Percentiles rank a stretch among this genome's conserved stretches.
phyloP scores from a whole-genome alignment of 1,284 basidiomycete species.

The Pisolithus thermaeus region DNA sequence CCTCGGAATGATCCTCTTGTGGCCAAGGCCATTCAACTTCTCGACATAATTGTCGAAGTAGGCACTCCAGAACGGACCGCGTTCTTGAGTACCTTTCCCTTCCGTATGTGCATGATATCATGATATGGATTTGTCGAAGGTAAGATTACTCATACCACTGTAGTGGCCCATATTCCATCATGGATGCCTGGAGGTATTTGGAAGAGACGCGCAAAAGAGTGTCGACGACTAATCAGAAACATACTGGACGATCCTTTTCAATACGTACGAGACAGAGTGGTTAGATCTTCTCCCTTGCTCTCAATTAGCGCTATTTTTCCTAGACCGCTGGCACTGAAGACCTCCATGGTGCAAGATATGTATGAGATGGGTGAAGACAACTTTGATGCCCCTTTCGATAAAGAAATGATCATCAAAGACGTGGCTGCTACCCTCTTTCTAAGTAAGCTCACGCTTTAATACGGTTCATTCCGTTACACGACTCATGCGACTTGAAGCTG shows the following conservation, averaged over 20 bases:
- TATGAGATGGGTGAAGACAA: neutral
- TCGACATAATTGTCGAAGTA: conserved; percentile 3
- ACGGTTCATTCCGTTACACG: neutral
- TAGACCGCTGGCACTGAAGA: neutral
- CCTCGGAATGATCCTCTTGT: conserved; percentile 14
- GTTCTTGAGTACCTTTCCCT: conserved; percentile 17
- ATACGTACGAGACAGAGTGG: conserved; percentile 30
- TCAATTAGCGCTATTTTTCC: too few relatives aligned
- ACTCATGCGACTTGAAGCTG: conserved; percentile 6
- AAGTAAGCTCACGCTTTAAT: neutral
- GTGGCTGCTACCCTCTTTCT: neutral
- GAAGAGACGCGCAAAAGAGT: conserved; percentile 19
- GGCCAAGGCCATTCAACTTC: conserved; percentile 3
- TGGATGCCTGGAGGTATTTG: conserved; percentile 31
- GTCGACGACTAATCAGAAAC: conserved; percentile 18
- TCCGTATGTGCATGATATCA: conserved; percentile 17
- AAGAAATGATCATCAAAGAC: conserved; percentile 1
- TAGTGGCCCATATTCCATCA: conserved; percentile 25
- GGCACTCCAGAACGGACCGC: conserved; percentile 16
- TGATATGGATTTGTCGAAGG: neutral
- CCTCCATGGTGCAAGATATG: conserved; percentile 2
- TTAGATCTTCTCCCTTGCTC: conserved; percentile 6
- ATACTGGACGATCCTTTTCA: conserved; percentile 27
- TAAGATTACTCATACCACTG: conserved; percentile 6
- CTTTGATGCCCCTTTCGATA: neutral